A percentile compares a stretch with the other conserved stretches of the same genome.
phyloP scores from a whole-genome alignment of 345 rosid genomes.

The Corchorus olitorius region DNA sequence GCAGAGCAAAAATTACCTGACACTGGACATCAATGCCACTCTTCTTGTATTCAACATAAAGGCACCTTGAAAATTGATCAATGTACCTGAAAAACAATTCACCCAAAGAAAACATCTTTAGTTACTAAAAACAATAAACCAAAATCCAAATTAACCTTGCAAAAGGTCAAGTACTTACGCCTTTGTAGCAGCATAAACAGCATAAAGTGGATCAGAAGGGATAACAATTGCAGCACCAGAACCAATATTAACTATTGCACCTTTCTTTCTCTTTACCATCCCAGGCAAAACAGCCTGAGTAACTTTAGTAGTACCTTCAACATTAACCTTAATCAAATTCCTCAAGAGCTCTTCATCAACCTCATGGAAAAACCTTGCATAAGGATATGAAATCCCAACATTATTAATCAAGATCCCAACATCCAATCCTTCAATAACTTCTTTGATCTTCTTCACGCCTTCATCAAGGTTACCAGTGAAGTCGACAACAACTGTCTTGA shows the following conservation, averaged over 20 bases:
- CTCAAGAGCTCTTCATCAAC: slow-evolving; percentile 68
- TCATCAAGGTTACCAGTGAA: slow-evolving; percentile 83
- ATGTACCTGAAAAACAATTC: slow-evolving; percentile 54
- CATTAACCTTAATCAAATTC: slow-evolving; percentile 71
- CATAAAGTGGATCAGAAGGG: slow-evolving; percentile 96
- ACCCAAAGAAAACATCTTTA: neutral
- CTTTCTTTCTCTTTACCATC: slow-evolving; percentile 83
- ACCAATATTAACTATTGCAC: slow-evolving; percentile 93
- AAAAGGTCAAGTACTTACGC: slow-evolving; percentile 51
- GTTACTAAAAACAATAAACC: slow-evolving; percentile 6
- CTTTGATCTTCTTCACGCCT: slow-evolving; percentile 68
- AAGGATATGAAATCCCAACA: slow-evolving; percentile 92
- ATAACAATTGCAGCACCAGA: slow-evolving; percentile 90
- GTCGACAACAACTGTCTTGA: slow-evolving; percentile 74
- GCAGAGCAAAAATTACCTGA: slow-evolving; percentile 49
- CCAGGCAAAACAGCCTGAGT: slow-evolving; percentile 79
- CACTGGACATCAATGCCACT: slow-evolving; percentile 78
- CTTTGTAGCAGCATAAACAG: slow-evolving; percentile 88
- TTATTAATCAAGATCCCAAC: slow-evolving; percentile 85
- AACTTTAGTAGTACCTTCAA: slow-evolving; percentile 91
- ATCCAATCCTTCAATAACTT: slow-evolving; percentile 68
- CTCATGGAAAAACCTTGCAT: slow-evolving; percentile 92
- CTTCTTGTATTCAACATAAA: slow-evolving; percentile 88
- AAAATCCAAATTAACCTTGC: neutral
- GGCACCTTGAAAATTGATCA: slow-evolving; percentile 91